Evolutionary conservation across 768 basidiomycete species (phyloP), one percentile per base, ranked within the genome.

Genomic region (Suillus bovinus): DNA sequence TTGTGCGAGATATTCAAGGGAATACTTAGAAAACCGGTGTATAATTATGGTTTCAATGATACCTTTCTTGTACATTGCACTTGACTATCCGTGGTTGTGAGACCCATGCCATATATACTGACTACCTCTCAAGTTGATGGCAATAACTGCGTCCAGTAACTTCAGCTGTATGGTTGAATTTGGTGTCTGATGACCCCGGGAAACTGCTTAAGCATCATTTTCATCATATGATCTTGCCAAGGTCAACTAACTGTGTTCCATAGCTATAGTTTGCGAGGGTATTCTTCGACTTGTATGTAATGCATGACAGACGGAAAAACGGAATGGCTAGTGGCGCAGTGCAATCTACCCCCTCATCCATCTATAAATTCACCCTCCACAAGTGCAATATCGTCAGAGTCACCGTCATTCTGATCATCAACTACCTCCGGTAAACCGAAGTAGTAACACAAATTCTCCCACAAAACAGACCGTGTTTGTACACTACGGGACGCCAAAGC

Each of bases 1-100:
- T 61, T 20, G 68, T 75, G 44, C 63, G 65, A 24, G 74, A 76
- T 16, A 60, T 36, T 7, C 67, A 71, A 49, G 73, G 74, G 9
- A 74, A 63, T 46, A 44, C 65, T 64, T 14, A 56, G 52, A 7
- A 33, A 31, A n/a, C 69, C 42, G 66, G 22, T 27, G 20, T 29
- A n/a, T 47, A 6, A 60, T 16, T 52, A 29, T 50, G 24, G 8
- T 55, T 17, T 39, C 36, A 56, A 39, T 34, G 22, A 38, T 17
- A 24, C 22, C 54, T 24, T 10, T 24, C n/a, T 16, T 34, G n/a
- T 14, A n/a, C n/a, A 44, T 52, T 33, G 50, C 7, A 53, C 13
- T 11, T 53, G 5, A 17, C 11, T 20, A 5, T 31, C 59, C n/a
- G 14, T 42, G 31, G 44, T 33, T 14, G 29, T 29, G 46, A 24